Evolutionary conservation across 495 filamentous ascomycete species (phyloP).

Genomic region (Niebla homalea): DNA sequence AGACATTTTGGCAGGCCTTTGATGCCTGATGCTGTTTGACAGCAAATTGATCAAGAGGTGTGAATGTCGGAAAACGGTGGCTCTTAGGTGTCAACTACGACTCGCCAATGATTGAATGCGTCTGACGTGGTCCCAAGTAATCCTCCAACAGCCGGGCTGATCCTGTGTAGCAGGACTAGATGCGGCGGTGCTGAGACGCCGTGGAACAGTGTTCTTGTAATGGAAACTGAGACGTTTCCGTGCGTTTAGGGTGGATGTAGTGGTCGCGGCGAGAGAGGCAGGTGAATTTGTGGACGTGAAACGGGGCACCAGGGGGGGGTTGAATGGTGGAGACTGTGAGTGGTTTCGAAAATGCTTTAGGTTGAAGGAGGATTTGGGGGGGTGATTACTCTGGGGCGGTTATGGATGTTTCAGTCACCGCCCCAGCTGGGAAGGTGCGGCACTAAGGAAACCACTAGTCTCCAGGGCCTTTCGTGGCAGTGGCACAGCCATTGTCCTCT

Average conservation of each 20-base stretch:
- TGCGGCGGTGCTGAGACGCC: not conserved
- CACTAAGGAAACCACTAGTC: not conserved
- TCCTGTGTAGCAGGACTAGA: not conserved
- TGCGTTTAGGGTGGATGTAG: no score
- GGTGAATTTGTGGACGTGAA: constrained; percentile 3
- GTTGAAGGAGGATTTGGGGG: constrained; percentile 5
- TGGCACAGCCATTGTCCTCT: not conserved
- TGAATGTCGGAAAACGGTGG: no score
- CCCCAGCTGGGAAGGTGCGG: no score
- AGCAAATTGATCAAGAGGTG: not conserved
- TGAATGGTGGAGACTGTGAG: constrained; percentile 3
- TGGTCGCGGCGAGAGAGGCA: not conserved
- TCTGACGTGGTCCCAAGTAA: not conserved
- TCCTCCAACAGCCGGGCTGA: not conserved
- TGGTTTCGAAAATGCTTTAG: constrained; percentile 3
- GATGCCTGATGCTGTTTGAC: not conserved
- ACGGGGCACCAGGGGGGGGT: not conserved
- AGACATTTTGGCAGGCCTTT: constrained; percentile 26
- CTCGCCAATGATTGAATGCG: not conserved
- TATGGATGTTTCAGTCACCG: not conserved
- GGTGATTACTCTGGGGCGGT: constrained; percentile 3
- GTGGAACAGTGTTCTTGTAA: not conserved
- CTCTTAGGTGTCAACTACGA: no score
- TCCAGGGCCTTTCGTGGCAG: not conserved
- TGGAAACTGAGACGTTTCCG: not conserved